Evolutionary conservation across 495 filamentous ascomycete species (phyloP), one percentile per base, ranked within the genome.

Genomic region (Hypoxylon lenormandii): DNA sequence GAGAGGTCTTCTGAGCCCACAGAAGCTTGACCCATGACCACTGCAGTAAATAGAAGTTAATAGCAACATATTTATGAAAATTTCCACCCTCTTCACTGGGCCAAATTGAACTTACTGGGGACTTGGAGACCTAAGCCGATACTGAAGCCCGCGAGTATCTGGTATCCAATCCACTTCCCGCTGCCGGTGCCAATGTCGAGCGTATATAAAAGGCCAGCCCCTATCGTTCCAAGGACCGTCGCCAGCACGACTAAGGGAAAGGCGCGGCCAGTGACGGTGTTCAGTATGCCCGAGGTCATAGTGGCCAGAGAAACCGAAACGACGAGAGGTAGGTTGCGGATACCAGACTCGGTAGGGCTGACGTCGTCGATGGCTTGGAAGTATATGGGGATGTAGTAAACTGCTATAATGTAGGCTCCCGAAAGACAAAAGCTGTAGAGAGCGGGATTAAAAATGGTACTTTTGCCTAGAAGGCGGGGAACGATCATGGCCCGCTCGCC

Each of bases 361-460:
- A 74, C 76, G 50, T 74, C 73, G 54, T 80, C 70, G 48, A 89
- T 78, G 28, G 70, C 74, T 66, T 90, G 88, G 71, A 89, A 90
- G 71, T 88, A 90, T 55, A 89, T 84, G 15, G 87, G 87, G 2
- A 90, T 74, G 64, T 86, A 89, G 73, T 87, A 89, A n/a, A 88
- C 74, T 5, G 85, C 33, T 1, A 84, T 47, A 62, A 82, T 82
- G 68, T 81, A 83, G 0, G 11, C 4, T 2, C 26, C 49, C 3
- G 3, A 3, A 4, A 18, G 2, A 18, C 4, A 38, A 16, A 52
- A 30, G 6, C 37, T 12, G 28, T 52, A 52, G 15, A 11, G 10
- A n/a, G 7, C 15, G 13, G 15, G n/a, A 1, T 10, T n/a, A 4
- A 16, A 42, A 70, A 60, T 75, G 33, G 64, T 70, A 11, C 84